Evolutionary conservation across 2,329 filamentous ascomycete species (phyloP).

Genomic region (Alternaria viburni): DNA sequence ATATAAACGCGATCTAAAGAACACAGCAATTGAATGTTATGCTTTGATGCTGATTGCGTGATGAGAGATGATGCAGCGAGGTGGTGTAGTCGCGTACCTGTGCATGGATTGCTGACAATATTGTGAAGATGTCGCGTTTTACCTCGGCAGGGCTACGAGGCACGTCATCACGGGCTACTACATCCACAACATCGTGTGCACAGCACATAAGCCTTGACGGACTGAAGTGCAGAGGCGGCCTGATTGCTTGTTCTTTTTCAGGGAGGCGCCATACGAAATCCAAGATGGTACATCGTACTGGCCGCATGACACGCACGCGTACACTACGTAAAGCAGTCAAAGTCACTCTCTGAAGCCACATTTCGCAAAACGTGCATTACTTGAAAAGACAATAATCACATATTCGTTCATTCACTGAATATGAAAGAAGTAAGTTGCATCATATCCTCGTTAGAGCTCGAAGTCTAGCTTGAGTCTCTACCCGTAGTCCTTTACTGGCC

Average conservation of each 20-base stretch:
- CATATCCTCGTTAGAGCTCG: not conserved
- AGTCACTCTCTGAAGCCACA: not conserved
- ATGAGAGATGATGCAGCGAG: not conserved
- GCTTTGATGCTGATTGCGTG: not conserved
- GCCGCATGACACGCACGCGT: not conserved
- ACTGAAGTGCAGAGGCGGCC: not conserved
- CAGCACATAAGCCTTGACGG: not conserved
- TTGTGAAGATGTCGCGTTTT: constrained; percentile 1
- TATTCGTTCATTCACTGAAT: too few species aligned
- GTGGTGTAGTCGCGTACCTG: not conserved
- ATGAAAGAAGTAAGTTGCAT: not conserved
- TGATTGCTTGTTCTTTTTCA: not conserved
- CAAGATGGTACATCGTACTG: not conserved
- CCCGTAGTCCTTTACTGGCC: not conserved
- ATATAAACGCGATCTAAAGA: not conserved
- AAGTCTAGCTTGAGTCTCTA: not conserved
- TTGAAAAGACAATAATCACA: not conserved
- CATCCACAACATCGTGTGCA: not conserved
- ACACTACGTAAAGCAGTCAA: not conserved
- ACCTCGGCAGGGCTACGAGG: constrained; percentile 18
- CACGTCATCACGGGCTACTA: constrained; percentile 9
- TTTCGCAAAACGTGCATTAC: not conserved
- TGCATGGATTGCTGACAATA: not conserved
- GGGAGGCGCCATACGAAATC: fast-evolving
- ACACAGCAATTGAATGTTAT: not conserved